A percentile compares a stretch with the other conserved stretches of the same genome.
phyloP scores from a whole-genome alignment of 768 basidiomycete species.

The Fistulinella prunicolor region DNA sequence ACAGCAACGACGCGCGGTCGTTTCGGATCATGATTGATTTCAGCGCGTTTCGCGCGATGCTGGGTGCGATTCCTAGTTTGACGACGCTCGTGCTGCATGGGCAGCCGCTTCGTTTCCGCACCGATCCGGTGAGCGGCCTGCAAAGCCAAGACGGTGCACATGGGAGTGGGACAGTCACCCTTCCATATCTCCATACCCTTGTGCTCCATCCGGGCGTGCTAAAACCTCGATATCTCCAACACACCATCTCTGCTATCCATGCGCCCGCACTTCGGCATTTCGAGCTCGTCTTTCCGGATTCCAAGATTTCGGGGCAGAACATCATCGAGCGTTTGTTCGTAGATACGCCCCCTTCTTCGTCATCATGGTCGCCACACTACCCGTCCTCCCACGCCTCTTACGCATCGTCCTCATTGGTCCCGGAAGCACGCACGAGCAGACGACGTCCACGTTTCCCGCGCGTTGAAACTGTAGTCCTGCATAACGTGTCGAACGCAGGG shows the following conservation, averaged over 20 bases:
- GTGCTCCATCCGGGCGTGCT: slow-evolving; percentile 29
- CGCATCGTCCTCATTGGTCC: background rate
- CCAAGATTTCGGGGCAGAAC: slow-evolving; percentile 26
- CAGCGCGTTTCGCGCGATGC: slow-evolving; percentile 24
- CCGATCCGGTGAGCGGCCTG: slow-evolving; percentile 6
- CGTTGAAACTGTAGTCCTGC: slow-evolving; percentile 26
- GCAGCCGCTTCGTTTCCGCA: slow-evolving; percentile 28
- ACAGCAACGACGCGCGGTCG: slow-evolving; percentile 27
- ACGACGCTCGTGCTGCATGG: slow-evolving; percentile 27
- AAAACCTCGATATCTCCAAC: slow-evolving; percentile 32
- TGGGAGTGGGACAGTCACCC: slow-evolving; percentile 10
- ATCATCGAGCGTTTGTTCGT: slow-evolving; percentile 25
- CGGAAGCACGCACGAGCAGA: slow-evolving; percentile 1
- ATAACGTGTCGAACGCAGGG: slow-evolving; percentile 24
- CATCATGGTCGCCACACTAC: slow-evolving; percentile 1
- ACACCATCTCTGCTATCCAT: slow-evolving; percentile 26
- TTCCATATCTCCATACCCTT: slow-evolving; percentile 29
- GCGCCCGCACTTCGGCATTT: slow-evolving; percentile 31
- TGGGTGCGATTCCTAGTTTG: slow-evolving; percentile 21
- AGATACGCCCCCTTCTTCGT: slow-evolving; percentile 1
- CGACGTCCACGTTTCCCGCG: slow-evolving; percentile 25
- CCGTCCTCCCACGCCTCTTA: background rate
- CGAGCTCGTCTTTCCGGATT: slow-evolving; percentile 33
- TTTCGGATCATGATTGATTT: slow-evolving; percentile 29
- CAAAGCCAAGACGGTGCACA: slow-evolving; percentile 2